phyloP scores from a whole-genome alignment of 169 alveolate genomes.

The Cryptosporidium andersoni region DNA sequence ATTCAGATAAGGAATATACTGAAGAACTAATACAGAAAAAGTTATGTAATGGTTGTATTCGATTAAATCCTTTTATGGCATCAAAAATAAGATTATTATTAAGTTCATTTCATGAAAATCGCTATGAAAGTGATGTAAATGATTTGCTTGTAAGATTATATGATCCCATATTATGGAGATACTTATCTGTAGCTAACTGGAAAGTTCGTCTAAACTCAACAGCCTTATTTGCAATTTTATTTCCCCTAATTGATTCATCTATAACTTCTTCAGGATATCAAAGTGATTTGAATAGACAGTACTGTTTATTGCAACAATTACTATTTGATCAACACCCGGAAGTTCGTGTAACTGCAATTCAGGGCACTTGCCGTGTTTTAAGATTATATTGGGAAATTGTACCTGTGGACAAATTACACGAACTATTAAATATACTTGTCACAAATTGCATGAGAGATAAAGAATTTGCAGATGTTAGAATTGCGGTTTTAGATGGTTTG shows the following conservation, averaged over 20 bases:
- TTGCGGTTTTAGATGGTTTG: constrained; percentile 52
- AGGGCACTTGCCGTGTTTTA: constrained; percentile 38
- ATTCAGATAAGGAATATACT: constrained; percentile 9
- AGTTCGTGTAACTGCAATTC: constrained; percentile 53
- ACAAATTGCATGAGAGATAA: constrained; percentile 30
- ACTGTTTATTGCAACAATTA: constrained; percentile 21
- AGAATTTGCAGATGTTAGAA: constrained; percentile 8
- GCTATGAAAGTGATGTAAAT: constrained; percentile 34
- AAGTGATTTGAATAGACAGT: constrained; percentile 33
- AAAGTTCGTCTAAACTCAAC: constrained; percentile 58
- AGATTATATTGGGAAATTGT: constrained; percentile 61
- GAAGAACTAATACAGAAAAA: constrained; percentile 32
- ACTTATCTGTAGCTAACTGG: constrained; percentile 67
- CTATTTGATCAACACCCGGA: constrained; percentile 27
- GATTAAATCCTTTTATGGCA: constrained; percentile 38
- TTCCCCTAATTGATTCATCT: constrained; percentile 56
- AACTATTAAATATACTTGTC: constrained; percentile 6
- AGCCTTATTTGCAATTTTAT: constrained; percentile 53
- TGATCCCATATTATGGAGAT: constrained; percentile 69
- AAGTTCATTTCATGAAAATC: constrained; percentile 43
- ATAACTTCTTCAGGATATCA: constrained; percentile 7
- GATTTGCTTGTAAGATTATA: constrained; percentile 23
- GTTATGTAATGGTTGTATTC: constrained; percentile 36
- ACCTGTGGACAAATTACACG: constrained; percentile 44
- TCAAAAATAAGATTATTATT: constrained; percentile 45